These are phyloP conservation scores for Diaporthe vaccinii DNA, from an alignment of 2,329 filamentous ascomycete species.

Conservation along the genomic window DNA sequence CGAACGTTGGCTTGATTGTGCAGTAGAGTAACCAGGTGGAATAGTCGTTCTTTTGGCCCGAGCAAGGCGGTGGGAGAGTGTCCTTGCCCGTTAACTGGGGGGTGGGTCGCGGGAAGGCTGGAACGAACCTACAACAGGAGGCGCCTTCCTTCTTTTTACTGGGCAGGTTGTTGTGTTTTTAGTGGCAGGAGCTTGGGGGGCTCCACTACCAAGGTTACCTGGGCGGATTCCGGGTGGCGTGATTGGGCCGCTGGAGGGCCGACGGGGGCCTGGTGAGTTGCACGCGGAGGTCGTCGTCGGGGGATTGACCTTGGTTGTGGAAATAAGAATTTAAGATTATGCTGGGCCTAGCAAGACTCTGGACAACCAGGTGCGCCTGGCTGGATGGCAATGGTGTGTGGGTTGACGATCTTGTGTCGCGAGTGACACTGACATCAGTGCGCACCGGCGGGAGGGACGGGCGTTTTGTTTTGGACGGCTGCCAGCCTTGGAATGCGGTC, in stretches of 20 bases:
- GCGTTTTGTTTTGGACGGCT: slow-evolving; percentile 9
- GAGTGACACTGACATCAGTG: slow-evolving; percentile 27
- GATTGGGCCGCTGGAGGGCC: slow-evolving; percentile 35
- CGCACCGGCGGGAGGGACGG: slow-evolving; percentile 11
- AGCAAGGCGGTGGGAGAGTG: slow-evolving; percentile 29
- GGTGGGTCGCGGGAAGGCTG: slow-evolving; percentile 34
- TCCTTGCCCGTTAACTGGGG: slow-evolving; percentile 11
- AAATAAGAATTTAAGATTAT: slow-evolving; percentile 28
- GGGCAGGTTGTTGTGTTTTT: slow-evolving; percentile 28
- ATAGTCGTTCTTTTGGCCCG: slow-evolving; percentile 8
- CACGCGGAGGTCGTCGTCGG: slow-evolving; percentile 18
- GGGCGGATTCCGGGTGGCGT: not conserved
- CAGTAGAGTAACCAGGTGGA: not conserved
- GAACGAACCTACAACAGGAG: slow-evolving; percentile 7
- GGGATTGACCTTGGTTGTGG: slow-evolving; percentile 35
- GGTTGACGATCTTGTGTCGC: slow-evolving; percentile 21
- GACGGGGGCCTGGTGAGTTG: slow-evolving; percentile 22
- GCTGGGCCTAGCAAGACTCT: slow-evolving; percentile 6
- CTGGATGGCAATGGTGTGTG: slow-evolving; percentile 7
- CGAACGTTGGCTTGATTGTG: slow-evolving; percentile 3
- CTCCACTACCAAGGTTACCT: slow-evolving; percentile 23
- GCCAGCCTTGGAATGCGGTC: slow-evolving; percentile 30
- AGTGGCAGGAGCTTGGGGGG: slow-evolving; percentile 28
- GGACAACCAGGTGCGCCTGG: slow-evolving; percentile 2
- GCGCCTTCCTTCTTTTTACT: slow-evolving; percentile 12